Evolutionary conservation across 1,284 basidiomycete genomes (phyloP), one percentile per base, ranked within the genome.

Genomic region (Cystobasidium sp.): DNA sequence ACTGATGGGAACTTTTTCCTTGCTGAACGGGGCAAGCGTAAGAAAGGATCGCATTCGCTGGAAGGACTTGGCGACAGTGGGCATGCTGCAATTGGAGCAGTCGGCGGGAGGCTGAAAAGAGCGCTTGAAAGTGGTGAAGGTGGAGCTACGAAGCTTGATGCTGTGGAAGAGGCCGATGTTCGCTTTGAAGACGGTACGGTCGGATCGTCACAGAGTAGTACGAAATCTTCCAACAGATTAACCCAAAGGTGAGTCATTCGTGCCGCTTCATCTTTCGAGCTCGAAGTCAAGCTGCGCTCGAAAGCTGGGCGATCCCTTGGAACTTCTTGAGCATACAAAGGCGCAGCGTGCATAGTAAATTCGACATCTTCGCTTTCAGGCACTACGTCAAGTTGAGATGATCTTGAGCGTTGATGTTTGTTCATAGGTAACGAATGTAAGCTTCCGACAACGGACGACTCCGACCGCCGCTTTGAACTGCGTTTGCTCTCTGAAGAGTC

Each of bases 401-500:
- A 63, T 10, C 43, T 46, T 41, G 61, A 47, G 16, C 61, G 43
- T 49, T 49, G 43, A 41, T 63, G 61, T 22, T 49, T 47, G 20
- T 49, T 49, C 44, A 46, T 63, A 12, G 44, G 44, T 8, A 46
- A 12, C 44, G 61, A 63, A 49, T 63, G 61, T 44, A 46, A 31
- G 20, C 24, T 37, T 63, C 43, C 61, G 14, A 49, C 44, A 18
- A 63, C 61, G 22, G 61, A 63, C 24, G 61, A 63, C 9, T 63
- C 61, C 5, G 61, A 63, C 6, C n/a, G 44, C 20, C 61, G 44
- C 14, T 41, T 71, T 20, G 59, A 63, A 52, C 61, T 71, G 31
- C 44, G 58, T 52, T 63, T 71, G 43, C 69, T 71, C 12, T 71
- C 52, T 14, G 59, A 20, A 22, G 69, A 67, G n/a, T 55, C 52